Base-by-base conservation (phyloP, 345 rosid species). In the Eucalyptus camaldulensis region DNA sequence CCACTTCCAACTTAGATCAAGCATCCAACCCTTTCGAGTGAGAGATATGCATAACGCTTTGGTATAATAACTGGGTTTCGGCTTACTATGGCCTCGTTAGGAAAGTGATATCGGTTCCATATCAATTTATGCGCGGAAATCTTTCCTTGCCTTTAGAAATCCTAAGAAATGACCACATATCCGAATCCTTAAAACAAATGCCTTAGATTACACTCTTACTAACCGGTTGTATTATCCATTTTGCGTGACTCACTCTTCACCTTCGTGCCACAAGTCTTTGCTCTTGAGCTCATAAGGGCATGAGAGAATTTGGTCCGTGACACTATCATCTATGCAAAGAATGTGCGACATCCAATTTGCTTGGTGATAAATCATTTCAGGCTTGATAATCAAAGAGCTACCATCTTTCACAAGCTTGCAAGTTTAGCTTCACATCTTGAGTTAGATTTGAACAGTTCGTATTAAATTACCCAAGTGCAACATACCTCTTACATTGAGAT, bases 121-220 rank as follows among this genome's bases (percentile, higher is more conserved):
- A 56, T 25, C 9, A 22, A 25, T 56, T 24, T 56, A 0, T 24
- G 3, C 6, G 0, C 0, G 1, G 6, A 10, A 9, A 56, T 22
- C 62, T 56, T 2, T 24, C 3, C 13, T 53, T 0, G 3, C 62
- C 29, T 56, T 24, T 56, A 56, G 13, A 56, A 24, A 22, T 56
- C 62, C 62, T 56, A 4, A 10, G 29, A 56, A 11, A 24, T 56
- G 62, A 22, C 24, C 62, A 22, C 29, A 24, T 56, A 6, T 56
- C 13, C 27, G 10, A 25, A 56, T 56, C 6, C 29, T 25, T 56
- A 9, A 25, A 22, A 56, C 29, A 56, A 56, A 24, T 24, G 62
- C 62, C 29, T 10, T 5, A 15, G 5, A 56, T 56, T 22, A 22
- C 29, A 56, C 6, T 56, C 12, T 56, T 21, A 24, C 3, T 22